Evolutionary conservation across 495 filamentous ascomycete genomes (phyloP).

Genomic region (Usnea hakonensis): DNA sequence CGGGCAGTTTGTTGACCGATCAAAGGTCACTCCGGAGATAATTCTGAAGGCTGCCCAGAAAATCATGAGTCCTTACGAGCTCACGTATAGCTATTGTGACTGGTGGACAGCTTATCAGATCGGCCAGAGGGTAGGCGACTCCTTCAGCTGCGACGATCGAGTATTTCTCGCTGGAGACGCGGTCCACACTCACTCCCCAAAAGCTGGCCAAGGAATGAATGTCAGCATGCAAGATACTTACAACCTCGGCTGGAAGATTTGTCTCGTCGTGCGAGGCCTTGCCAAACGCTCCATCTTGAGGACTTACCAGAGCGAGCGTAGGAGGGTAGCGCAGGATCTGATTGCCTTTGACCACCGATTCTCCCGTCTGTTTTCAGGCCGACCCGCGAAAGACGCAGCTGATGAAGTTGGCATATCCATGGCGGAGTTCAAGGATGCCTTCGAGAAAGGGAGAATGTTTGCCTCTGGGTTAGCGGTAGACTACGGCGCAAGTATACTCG

Average conservation of each 20-base stretch:
- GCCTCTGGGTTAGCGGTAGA: slow-evolving; percentile 41
- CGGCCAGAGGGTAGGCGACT: slow-evolving; percentile 62
- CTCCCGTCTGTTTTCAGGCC: slow-evolving; percentile 43
- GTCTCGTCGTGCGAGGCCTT: slow-evolving; percentile 48
- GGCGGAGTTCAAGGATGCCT: slow-evolving; percentile 41
- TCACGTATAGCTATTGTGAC: slow-evolving; percentile 54
- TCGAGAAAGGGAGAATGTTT: slow-evolving; percentile 41
- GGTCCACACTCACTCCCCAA: slow-evolving; percentile 58
- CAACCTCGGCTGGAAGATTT: slow-evolving; percentile 72
- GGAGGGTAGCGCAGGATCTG: slow-evolving; percentile 60
- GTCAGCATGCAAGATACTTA: slow-evolving; percentile 56
- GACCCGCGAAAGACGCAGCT: slow-evolving; percentile 26
- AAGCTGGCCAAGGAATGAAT: slow-evolving; percentile 75
- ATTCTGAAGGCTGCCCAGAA: slow-evolving; percentile 52
- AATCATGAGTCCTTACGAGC: slow-evolving; percentile 54
- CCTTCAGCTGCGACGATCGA: slow-evolving; percentile 52
- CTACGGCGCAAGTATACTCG: slow-evolving; percentile 37
- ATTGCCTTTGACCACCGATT: slow-evolving; percentile 64
- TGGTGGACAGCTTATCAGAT: slow-evolving; percentile 64
- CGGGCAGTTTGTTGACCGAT: slow-evolving; percentile 37
- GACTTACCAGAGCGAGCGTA: slow-evolving; percentile 65
- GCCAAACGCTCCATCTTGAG: slow-evolving; percentile 47
- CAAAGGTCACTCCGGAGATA: slow-evolving; percentile 49
- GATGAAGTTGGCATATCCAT: slow-evolving; percentile 39
- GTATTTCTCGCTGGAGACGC: slow-evolving; percentile 60